Evolutionary conservation across 805 yeast species (phyloP).

Genomic region (Candida vartiovaarae): DNA sequence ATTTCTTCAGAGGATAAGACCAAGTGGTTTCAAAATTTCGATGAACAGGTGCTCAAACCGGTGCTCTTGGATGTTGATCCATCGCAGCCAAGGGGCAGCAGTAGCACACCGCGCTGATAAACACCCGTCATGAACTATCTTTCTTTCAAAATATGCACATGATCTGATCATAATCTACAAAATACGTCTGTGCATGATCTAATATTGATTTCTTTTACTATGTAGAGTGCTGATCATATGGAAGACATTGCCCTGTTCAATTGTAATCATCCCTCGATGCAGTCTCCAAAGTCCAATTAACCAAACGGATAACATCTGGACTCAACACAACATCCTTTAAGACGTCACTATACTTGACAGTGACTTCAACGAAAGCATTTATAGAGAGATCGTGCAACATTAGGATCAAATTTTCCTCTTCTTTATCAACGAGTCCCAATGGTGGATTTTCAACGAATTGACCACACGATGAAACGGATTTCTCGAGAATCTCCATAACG

Average conservation of each 20-base stretch:
- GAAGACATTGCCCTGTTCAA: background rate
- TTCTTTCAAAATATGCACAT: no score
- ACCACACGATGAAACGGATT: slow-evolving; percentile 49
- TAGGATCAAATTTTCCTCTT: slow-evolving; percentile 38
- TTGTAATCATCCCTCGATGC: slow-evolving; percentile 40
- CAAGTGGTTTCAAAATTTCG: slow-evolving; percentile 89
- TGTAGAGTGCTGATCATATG: background rate
- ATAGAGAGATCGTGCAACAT: slow-evolving; percentile 58
- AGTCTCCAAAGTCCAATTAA: slow-evolving; percentile 66
- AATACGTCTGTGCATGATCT: no score
- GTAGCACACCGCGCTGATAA: slow-evolving; percentile 5
- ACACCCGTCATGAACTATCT: no score
- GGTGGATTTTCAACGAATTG: slow-evolving; percentile 35
- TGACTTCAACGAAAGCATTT: slow-evolving; percentile 56
- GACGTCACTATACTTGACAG: slow-evolving; percentile 53
- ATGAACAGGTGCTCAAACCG: slow-evolving; percentile 89
- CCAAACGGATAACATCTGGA: slow-evolving; percentile 57
- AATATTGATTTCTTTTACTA: background rate
- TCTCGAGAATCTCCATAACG: slow-evolving; percentile 50
- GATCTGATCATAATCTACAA: no score
- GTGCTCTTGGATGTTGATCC: slow-evolving; percentile 61
- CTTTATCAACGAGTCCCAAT: slow-evolving; percentile 13
- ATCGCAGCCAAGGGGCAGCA: slow-evolving; percentile 10
- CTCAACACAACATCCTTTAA: slow-evolving; percentile 58
- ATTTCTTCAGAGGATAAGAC: slow-evolving; percentile 64